Evolutionary conservation across 768 basidiomycete species (phyloP).

Genomic region (Boletus barrowsii): DNA sequence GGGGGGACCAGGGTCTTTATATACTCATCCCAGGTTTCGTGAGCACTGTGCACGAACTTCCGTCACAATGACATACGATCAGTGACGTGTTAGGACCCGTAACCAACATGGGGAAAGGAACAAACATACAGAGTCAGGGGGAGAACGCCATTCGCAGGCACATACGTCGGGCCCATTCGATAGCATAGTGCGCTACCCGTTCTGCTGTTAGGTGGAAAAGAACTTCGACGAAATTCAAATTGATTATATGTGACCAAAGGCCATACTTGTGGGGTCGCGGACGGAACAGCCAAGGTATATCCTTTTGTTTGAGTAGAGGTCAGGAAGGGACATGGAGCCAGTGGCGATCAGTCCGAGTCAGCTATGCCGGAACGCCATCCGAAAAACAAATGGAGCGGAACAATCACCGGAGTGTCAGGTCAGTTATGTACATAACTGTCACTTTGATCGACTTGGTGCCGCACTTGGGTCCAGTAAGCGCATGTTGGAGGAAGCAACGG

Average conservation of each 20-base stretch:
- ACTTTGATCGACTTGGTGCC: background rate
- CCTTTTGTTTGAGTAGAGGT: background rate
- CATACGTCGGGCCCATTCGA: background rate
- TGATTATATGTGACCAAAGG: background rate
- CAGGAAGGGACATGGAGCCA: background rate
- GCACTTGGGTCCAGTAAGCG: background rate
- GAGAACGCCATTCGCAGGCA: background rate
- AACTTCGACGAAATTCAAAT: slow-evolving; percentile 8
- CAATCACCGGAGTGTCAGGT: background rate
- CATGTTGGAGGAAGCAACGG: background rate
- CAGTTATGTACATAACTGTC: slow-evolving; percentile 3
- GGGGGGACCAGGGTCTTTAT: slow-evolving; percentile 6
- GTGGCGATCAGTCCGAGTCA: background rate
- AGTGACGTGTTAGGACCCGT: background rate
- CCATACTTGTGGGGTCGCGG: background rate
- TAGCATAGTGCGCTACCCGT: background rate
- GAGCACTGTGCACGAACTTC: background rate
- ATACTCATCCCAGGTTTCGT: slow-evolving; percentile 1
- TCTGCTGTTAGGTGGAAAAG: background rate
- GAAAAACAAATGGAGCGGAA: background rate
- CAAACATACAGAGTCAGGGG: background rate
- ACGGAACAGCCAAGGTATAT: background rate
- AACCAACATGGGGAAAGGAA: slow-evolving; percentile 1
- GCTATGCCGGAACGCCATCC: background rate
- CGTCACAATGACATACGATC: background rate